These are phyloP conservation scores for Komagataella pseudopastoris DNA, from an alignment of 805 yeast genomes.

Conservation along the genomic window DNA sequence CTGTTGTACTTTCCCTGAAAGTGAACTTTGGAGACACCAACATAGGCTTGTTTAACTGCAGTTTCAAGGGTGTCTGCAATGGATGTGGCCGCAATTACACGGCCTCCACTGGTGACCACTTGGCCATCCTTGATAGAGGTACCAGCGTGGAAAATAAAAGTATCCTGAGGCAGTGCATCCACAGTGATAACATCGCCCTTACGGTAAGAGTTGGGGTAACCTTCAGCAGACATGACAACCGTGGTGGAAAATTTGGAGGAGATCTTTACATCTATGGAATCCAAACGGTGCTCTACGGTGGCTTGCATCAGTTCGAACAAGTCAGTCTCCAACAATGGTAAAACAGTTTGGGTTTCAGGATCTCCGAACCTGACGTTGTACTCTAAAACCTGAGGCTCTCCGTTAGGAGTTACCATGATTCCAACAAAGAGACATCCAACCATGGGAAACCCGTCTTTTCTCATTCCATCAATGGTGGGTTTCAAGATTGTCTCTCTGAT, in stretches of 20 bases:
- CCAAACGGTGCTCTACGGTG: conserved; percentile 88
- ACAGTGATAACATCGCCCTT: conserved; percentile 81
- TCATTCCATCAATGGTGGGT: conserved; percentile 94
- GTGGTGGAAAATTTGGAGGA: conserved; percentile 67
- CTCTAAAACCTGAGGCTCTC: conserved; percentile 84
- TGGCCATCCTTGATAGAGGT: conserved; percentile 48
- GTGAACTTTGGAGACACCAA: conserved; percentile 64
- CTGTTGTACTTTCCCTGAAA: conserved; percentile 75
- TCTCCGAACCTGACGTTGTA: conserved; percentile 98
- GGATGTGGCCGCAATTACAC: conserved; percentile 93
- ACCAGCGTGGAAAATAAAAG: conserved; percentile 92
- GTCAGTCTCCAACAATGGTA: conserved; percentile 85
- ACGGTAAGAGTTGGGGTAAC: conserved; percentile 79
- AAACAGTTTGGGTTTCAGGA: conserved; percentile 96
- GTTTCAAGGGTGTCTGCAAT: conserved; percentile 60
- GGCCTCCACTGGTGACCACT: conserved; percentile 83
- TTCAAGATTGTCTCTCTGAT: conserved; percentile 67
- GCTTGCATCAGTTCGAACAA: conserved; percentile 87
- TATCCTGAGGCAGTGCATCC: conserved; percentile 32
- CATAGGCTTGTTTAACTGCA: conserved; percentile 78
- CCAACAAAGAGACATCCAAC: conserved; percentile 95
- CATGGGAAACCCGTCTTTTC: conserved; percentile 89
- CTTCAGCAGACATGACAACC: conserved; percentile 93
- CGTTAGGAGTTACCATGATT: conserved; percentile 73
- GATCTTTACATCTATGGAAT: conserved; percentile 52